Evolutionary conservation across 2,329 filamentous ascomycete genomes (phyloP), one percentile per base, ranked within the genome.

Genomic region (Xylaria polymorpha): DNA sequence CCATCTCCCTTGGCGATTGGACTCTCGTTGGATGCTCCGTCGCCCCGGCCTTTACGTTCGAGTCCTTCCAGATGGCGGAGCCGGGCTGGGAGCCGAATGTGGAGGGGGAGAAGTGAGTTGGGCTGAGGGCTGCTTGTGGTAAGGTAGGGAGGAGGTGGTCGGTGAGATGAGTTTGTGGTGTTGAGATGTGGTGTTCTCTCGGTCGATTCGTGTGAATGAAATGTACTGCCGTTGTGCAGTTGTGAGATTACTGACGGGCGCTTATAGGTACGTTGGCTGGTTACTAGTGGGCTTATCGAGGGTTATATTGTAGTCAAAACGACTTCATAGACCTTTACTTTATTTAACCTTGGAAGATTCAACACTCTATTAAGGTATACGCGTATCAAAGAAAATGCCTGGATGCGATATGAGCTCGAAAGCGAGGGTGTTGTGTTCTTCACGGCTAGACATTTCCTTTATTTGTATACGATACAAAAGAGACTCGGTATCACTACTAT

Each of bases 1-100:
- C 83, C 6, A 22, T 74, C 67, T 83, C 81, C 58, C 67, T 81
- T 35, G 84, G 84, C 1, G 78, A 81, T 4, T 86, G 84, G 84
- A 85, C 84, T 1, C 77, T 86, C 3, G 83, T 85, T 0, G 84
- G 81, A 9, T 77, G 76, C 46, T 59, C 73, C 0, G 75, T 77
- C 1, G 69, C 75, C 6, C 74, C 76, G 0, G 74, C 73, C 0
- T 77, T 77, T 15, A 72, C 66, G 4, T 74, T 76, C 60, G 76
- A 76, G 58, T 65, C 66, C 18, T 77, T 77, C 18, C 68, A 77
- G 67, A 77, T 76, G 74, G 75, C 75, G 6, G 43, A 61, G 65
- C 64, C 64, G 4, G 75, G 74, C 6, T 76, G 75, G 75, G 74
- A 77, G 41, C 75, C 75, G 15, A 73, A 70, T 35, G 61, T 18